Evolutionary conservation across 2,329 filamentous ascomycete species (phyloP).

Genomic region (Mycocentrospora acerina): DNA sequence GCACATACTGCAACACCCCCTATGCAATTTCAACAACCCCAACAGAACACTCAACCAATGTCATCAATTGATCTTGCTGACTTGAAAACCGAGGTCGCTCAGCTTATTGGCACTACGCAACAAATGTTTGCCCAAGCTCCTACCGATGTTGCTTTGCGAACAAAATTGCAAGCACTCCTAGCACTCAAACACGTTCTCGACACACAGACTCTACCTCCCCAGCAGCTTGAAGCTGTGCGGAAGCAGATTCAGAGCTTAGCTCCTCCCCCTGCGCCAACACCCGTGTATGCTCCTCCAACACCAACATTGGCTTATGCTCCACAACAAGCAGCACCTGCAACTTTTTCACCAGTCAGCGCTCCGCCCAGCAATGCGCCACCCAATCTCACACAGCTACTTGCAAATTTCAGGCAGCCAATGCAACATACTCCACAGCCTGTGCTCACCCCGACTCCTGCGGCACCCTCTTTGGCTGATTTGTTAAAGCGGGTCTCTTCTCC

Average conservation of each 20-base stretch:
- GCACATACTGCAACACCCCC: constrained; percentile 25
- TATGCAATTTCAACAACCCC: constrained; percentile 36
- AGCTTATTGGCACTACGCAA: constrained; percentile 72
- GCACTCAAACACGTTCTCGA: constrained; percentile 81
- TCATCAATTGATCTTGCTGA: constrained; percentile 53
- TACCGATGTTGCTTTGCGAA: constrained; percentile 73
- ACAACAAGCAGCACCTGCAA: constrained; percentile 21
- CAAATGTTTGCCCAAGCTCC: constrained; percentile 74
- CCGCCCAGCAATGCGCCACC: constrained; percentile 22
- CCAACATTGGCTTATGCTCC: constrained; percentile 31
- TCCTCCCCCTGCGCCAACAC: constrained; percentile 56
- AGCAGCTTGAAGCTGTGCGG: constrained; percentile 81
- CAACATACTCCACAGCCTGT: constrained; percentile 22
- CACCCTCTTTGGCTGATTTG: constrained; percentile 32
- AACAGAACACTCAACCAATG: constrained; percentile 27
- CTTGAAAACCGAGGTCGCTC: constrained; percentile 80
- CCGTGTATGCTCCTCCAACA: constrained; percentile 37
- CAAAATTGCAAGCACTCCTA: constrained; percentile 79
- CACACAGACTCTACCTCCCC: constrained; percentile 73
- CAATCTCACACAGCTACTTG: constrained; percentile 35
- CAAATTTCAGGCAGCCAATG: constrained; percentile 23
- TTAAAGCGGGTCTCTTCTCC: constrained; percentile 32
- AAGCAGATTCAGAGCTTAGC: constrained; percentile 79
- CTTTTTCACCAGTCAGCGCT: constrained; percentile 18
- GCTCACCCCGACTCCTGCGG: constrained; percentile 19